Base-by-base conservation (phyloP, 257 asterid species). In the Leonotis leonurus region DNA sequence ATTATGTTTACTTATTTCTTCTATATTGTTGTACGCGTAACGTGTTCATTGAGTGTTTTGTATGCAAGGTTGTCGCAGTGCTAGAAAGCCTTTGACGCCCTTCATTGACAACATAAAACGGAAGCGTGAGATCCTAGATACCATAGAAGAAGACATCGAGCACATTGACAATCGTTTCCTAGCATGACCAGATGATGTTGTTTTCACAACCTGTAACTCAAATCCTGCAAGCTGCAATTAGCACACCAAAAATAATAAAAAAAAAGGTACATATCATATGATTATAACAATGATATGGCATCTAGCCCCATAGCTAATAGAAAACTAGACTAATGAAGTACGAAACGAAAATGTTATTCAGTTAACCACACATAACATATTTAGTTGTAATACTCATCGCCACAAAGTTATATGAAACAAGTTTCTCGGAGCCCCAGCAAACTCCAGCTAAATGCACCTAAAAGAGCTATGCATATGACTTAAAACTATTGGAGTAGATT, bases 151-250 rank as follows among this genome's bases (percentile, higher is more conserved):
- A n/a, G n/a, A n/a, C n/a, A n/a, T n/a, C n/a, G n/a, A n/a, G n/a
- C n/a, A n/a, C n/a, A n/a, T n/a, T n/a, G n/a, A n/a, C n/a, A n/a
- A n/a, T n/a, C n/a, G 97, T 66, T 85, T 83, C 77, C 85, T 85
- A 32, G 99, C 99, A 85, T 93, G 99, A 65, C 99, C 99, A 58
- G 97, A 96, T 68, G 86, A 85, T 76, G 90, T 83, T 70, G 99
- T 93, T 71, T 93, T 89, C 40, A 83, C 94, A 64, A 93, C 86
- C 75, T 89, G 96, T 77, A 93, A 77, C 75, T 89, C 85, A 81
- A 93, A 93, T 65, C 99, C 99, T 4, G 99, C 97, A 68, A 93
- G 95, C 99, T 93, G 90, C 63, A 70, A 67, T 60, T 27, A 70
- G 27, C 22, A 69, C 59, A 70, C 40, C 40, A 67, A 37, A 20